Evolutionary conservation across 1,139 yeast genomes (phyloP), one percentile per base, ranked within the genome.

Genomic region (Debaryomyces fabryi): DNA sequence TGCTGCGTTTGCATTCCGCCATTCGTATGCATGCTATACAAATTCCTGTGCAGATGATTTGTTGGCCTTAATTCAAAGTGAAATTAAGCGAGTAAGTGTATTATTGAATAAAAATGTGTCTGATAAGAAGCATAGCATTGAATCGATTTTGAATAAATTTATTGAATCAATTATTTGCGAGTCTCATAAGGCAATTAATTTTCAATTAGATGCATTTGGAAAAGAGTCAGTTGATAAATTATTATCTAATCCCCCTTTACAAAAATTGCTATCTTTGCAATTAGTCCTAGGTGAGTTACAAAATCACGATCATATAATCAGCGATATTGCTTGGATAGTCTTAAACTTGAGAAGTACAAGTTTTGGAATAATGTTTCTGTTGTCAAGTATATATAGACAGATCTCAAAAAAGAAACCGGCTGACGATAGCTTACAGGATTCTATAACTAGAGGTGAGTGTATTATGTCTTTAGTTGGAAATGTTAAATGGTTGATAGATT

Each of bases 401-500:
- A 75, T 79, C 49, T 78, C 83, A 42, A 74, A 81, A 57, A 74
- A 74, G 56, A 75, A 74, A 54, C 78, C 79, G 0, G 59, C 70
- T 1, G 79, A 76, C 49, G 87, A 83, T 54, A 74, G 74, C 15
- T 56, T 79, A 23, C 73, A 72, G 25, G 89, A 86, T 57, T 76
- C 84, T 0, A 74, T 79, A 15, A 71, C 78, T 47, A 64, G 87
- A 58, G 81, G 83, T 44, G 82, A 84, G 60, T 71, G 82, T 51
- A 73, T 86, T 6, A 67, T 83, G 49, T 79, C 87, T 16, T 74
- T 86, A 45, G 64, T 87, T 18, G 96, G 96, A 0, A 79, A 84
- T 37, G 78, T 86, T n/a, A 78, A 88, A 55, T 90, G 96, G 96
- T 75, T 86, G 50, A 74, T 87, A 37, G 96, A 89, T 60, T 76